phyloP scores from a whole-genome alignment of 192 early-diverging fungal genomes.

The Mycoemilia scoparia region DNA sequence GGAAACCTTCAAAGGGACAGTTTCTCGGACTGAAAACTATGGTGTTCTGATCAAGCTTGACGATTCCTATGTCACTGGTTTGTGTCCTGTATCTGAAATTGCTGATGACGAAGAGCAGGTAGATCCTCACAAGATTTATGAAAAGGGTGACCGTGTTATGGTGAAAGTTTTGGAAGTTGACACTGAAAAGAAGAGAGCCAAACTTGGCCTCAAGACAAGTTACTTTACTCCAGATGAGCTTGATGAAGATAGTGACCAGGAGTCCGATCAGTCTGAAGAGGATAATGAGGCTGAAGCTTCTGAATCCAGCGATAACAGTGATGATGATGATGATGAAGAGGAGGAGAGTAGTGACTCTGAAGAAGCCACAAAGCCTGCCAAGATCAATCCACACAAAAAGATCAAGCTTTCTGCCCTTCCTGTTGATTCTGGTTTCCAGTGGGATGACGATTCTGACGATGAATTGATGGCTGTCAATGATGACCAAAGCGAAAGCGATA shows the following conservation, averaged over 20 bases:
- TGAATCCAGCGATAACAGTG: conserved; percentile 15
- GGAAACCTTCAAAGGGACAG: conserved; percentile 59
- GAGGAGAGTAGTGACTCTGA: conserved; percentile 6
- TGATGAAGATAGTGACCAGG: conserved; percentile 17
- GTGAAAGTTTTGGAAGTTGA: conserved; percentile 63
- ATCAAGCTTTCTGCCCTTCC: conserved; percentile 9
- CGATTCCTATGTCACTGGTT: conserved; percentile 51
- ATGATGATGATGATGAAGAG: conserved; percentile 4
- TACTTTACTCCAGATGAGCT: conserved; percentile 44
- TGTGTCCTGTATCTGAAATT: conserved; percentile 73
- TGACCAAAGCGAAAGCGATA: conserved; percentile 14
- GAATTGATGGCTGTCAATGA: conserved; percentile 14
- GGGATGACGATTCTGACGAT: conserved; percentile 27
- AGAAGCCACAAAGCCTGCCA: no score
- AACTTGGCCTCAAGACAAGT: conserved; percentile 67
- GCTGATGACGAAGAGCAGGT: conserved; percentile 59
- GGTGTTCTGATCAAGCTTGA: conserved; percentile 73
- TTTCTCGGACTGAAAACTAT: conserved; percentile 51
- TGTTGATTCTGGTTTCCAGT: conserved; percentile 27
- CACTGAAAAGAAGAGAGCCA: conserved; percentile 40
- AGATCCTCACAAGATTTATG: conserved; percentile 48
- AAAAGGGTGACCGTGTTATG: conserved; percentile 67
- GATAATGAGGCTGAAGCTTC: conserved; percentile 15
- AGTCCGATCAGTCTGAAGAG: conserved; percentile 15
- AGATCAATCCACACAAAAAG: no score